Evolutionary conservation across 2,329 filamentous ascomycete genomes (phyloP).

Genomic region (Diaporthe helianthi): DNA sequence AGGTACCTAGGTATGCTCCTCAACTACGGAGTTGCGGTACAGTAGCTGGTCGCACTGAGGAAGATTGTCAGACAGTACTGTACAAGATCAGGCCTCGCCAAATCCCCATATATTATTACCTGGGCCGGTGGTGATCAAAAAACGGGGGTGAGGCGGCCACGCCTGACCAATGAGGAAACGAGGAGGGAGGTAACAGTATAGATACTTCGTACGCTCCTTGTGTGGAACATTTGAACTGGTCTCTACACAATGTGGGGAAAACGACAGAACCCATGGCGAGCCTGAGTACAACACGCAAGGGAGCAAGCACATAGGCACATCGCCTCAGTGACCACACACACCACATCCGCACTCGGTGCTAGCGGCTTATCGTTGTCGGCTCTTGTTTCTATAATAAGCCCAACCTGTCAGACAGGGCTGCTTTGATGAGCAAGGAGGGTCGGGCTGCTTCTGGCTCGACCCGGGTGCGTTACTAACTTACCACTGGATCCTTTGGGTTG

Average conservation of each 20-base stretch:
- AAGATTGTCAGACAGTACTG: slow-evolving; percentile 18
- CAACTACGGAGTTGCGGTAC: too few relatives aligned
- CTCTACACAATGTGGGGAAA: slow-evolving; percentile 7
- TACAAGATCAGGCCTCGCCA: background rate
- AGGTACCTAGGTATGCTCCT: background rate
- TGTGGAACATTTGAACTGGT: too few relatives aligned
- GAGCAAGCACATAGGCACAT: too few relatives aligned
- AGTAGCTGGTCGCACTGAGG: background rate
- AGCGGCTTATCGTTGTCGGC: slow-evolving; percentile 8
- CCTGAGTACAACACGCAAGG: background rate
- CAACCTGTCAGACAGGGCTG: slow-evolving; percentile 19
- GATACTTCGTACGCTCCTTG: too few relatives aligned
- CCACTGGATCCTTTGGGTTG: slow-evolving; percentile 14
- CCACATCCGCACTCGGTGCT: slow-evolving; percentile 4
- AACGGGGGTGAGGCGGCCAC: slow-evolving; percentile 12
- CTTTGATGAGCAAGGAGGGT: slow-evolving; percentile 22
- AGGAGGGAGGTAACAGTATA: too few relatives aligned
- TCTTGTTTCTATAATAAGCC: slow-evolving; percentile 24
- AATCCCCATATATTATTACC: background rate
- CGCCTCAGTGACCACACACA: background rate
- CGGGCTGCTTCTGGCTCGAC: slow-evolving; percentile 23
- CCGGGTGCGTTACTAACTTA: slow-evolving; percentile 9
- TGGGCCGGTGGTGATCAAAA: background rate
- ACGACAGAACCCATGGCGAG: background rate
- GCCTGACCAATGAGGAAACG: background rate